Evolutionary conservation across 1,284 basidiomycete species (phyloP).

Genomic region (Ganoderma meredithae): DNA sequence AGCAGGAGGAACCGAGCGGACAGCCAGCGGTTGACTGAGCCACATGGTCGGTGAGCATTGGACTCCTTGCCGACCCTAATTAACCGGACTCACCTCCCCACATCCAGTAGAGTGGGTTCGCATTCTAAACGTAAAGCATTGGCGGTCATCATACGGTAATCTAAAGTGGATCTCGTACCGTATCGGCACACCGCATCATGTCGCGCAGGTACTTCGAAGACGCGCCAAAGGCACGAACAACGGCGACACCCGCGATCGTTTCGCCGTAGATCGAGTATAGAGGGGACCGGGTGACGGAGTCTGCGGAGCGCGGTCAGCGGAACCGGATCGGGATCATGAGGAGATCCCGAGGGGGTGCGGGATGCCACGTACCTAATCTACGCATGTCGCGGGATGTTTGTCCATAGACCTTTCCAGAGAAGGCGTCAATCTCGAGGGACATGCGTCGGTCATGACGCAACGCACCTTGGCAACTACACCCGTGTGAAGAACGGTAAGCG

Average conservation of each 20-base stretch:
- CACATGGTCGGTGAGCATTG: conserved; percentile 23
- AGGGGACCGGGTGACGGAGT: conserved; percentile 90
- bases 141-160: conserved; percentile 25
- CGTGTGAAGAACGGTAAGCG: conserved; percentile 19
- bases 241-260: conserved; percentile 88
- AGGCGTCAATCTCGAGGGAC: conserved; percentile 12
- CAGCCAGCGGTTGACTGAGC: conserved; percentile 79
- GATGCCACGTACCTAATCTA: conserved; percentile 65
- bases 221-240: conserved; percentile 89
- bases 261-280: conserved; percentile 93
- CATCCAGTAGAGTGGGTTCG: conserved; percentile 86
- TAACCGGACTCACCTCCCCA: conserved; percentile 70
- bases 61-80: background rate
- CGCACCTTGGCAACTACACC: conserved; percentile 55
- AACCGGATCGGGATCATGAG: conserved; percentile 24
- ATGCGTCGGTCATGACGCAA: conserved; percentile 10
- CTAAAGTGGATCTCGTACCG: conserved; percentile 45
- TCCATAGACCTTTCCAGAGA: conserved; percentile 68
- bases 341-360: conserved; percentile 18
- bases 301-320: conserved; percentile 45
- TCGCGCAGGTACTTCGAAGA: conserved; percentile 86
- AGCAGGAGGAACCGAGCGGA: conserved; percentile 86
- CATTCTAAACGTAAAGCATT: conserved; percentile 56
- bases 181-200: conserved; percentile 87
- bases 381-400: conserved; percentile 92